Evolutionary conservation across 805 yeast genomes (phyloP).

Genomic region (Zygosaccharomyces bisporus): DNA sequence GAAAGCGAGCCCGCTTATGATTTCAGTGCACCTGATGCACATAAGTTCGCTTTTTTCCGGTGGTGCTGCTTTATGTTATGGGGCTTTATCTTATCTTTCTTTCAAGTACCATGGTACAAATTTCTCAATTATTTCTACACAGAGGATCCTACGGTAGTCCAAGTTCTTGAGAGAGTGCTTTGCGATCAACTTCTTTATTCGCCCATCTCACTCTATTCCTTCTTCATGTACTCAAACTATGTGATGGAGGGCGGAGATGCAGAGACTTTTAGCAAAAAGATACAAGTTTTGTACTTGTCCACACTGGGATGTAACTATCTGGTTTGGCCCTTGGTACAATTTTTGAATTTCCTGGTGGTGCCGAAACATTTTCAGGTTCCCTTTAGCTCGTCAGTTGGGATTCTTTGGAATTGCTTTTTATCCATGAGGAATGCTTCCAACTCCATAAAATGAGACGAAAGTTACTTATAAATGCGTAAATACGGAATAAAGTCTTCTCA

Average conservation of each 20-base stretch:
- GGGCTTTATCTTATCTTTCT: constrained; percentile 81
- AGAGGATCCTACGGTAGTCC: constrained; percentile 77
- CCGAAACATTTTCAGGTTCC: constrained; percentile 82
- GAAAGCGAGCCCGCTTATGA: constrained; percentile 8
- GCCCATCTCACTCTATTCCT: constrained; percentile 75
- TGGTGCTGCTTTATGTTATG: constrained; percentile 77
- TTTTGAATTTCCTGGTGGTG: constrained; percentile 65
- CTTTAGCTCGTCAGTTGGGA: constrained; percentile 80
- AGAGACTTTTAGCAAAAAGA: constrained; percentile 59
- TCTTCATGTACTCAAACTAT: constrained; percentile 80
- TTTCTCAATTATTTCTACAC: constrained; percentile 73
- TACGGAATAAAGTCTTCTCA: background rate
- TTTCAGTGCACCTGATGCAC: constrained; percentile 12
- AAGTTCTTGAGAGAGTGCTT: constrained; percentile 79
- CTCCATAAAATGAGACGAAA: constrained; percentile 1
- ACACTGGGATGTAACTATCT: constrained; percentile 65
- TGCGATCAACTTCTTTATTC: constrained; percentile 89
- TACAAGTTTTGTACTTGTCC: constrained; percentile 60
- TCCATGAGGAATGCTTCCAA: constrained; percentile 68
- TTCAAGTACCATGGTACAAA: constrained; percentile 86
- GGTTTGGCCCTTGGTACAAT: constrained; percentile 82
- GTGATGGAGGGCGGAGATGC: constrained; percentile 72
- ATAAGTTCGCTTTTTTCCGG: constrained; percentile 58
- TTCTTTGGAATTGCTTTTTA: constrained; percentile 90
- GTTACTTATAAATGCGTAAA: constrained; percentile 1